Base-by-base conservation (phyloP, 805 yeast species). In the Candida taoyuanica region DNA sequence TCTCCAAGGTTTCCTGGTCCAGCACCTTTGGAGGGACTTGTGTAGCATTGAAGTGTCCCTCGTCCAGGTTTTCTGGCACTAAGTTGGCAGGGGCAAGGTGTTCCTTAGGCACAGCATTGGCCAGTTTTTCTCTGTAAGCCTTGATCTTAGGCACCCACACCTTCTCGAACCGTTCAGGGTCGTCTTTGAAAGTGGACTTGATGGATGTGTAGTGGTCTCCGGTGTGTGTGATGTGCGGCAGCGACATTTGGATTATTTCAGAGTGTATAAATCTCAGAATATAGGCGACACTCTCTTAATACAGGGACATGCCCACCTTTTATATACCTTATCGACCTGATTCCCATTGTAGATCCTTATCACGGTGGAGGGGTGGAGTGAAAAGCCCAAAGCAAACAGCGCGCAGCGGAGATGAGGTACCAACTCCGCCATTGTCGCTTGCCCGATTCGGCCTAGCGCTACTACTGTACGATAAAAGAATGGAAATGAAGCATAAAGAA, bases 121-220 rank as follows among this genome's bases (percentile, higher is more conserved):
- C 37, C 12, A 49, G 29, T 3, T 48, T 44, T 4, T 52, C 40
- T 16, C 44, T 46, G 37, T 55, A 55, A 3, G 53, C 53, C 25
- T 42, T 38, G 36, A 55, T 45, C 43, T 50, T 45, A 23, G 59
- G 57, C 1, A 40, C 45, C 57, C 57, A 54, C 8, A 30, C 43
- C 11, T 26, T 38, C 17, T 49, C 45, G 20, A 23, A 54, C 8
- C 15, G 25, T 7, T 36, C 47, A 5, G 44, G 38, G 27, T 53
- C 38, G 19, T 42, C 40, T 16, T 38, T 40, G 34, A 48, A 51
- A 2, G 46, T 33, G 17, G 37, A 13, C 5, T 16, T 27, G n/a
- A 17, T 11, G 9, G 29, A 5, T 7, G 40, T 30, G 29, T 5
- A 29, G 16, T 20, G 21, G 13, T 24, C 38, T 26, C 38, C 43